phyloP scores from a whole-genome alignment of 306 rosid genomes.

The Mimosa pudica region DNA sequence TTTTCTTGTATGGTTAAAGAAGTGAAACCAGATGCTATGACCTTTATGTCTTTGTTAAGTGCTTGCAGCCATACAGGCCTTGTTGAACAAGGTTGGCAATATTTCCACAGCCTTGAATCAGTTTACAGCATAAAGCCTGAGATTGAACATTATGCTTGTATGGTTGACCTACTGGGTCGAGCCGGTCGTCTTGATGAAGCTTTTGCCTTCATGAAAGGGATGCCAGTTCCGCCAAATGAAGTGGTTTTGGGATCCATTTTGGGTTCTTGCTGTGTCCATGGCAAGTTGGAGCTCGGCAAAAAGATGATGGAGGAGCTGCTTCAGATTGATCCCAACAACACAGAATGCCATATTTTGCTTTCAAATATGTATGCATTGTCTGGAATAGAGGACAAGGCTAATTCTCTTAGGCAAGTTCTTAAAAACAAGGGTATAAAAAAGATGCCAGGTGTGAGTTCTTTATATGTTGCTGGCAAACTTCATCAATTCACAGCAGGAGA shows the following conservation, averaged over 20 bases:
- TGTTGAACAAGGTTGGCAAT: conserved; percentile 58
- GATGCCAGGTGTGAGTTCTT: conserved; percentile 72
- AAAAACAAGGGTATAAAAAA: conserved; percentile 58
- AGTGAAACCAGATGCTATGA: conserved; percentile 66
- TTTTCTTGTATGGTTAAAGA: conserved; percentile 59
- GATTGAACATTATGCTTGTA: conserved; percentile 76
- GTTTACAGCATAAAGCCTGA: conserved; percentile 46
- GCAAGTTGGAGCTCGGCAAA: conserved; percentile 62
- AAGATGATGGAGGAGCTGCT: conserved; percentile 51
- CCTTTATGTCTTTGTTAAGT: conserved; percentile 68
- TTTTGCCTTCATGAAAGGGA: conserved; percentile 41
- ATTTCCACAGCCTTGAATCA: conserved; percentile 54
- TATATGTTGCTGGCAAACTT: conserved; percentile 58
- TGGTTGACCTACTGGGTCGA: conserved; percentile 73
- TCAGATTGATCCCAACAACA: conserved; percentile 61
- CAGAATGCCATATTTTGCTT: conserved; percentile 65
- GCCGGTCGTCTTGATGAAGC: conserved; percentile 73
- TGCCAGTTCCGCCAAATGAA: conserved; percentile 75
- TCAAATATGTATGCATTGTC: conserved; percentile 64
- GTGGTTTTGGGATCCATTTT: conserved; percentile 73
- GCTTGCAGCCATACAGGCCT: conserved; percentile 79
- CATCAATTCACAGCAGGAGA: conserved; percentile 73
- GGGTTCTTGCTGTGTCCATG: conserved; percentile 63
- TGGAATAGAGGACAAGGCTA: conserved; percentile 61
- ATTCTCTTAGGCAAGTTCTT: conserved; percentile 55